Percentiles rank a stretch among this genome's conserved stretches.
These are phyloP conservation scores for Globisporangium emineosum DNA, from an alignment of 352 stramenopile genomes.

Conservation along the genomic window DNA sequence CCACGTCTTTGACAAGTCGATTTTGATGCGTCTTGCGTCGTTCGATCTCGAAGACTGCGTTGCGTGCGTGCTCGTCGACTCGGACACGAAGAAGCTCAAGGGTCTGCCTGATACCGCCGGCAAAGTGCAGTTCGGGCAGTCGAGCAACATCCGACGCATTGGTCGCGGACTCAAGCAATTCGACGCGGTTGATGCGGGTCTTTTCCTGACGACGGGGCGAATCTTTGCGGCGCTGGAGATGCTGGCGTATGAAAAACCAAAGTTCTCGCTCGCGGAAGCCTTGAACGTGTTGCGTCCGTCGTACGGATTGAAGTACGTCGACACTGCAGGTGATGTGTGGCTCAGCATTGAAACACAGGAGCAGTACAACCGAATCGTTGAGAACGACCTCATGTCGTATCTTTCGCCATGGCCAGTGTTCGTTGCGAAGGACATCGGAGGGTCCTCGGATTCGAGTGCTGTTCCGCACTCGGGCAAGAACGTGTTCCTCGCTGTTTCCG, in stretches of 20 bases:
- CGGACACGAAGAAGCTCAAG: slow-evolving; percentile 53
- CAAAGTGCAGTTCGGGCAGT: slow-evolving; percentile 58
- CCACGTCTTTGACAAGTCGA: slow-evolving; percentile 79
- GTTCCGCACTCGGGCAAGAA: slow-evolving; percentile 47
- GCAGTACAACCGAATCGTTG: slow-evolving; percentile 55
- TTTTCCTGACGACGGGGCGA: slow-evolving; percentile 66
- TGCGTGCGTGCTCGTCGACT: slow-evolving; percentile 73
- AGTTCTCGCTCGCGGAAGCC: slow-evolving; percentile 83
- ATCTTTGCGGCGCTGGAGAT: slow-evolving; percentile 83
- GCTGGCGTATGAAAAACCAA: slow-evolving; percentile 79
- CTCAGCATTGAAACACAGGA: slow-evolving; percentile 79
- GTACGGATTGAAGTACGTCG: slow-evolving; percentile 72
- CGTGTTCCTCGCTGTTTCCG: slow-evolving; percentile 75
- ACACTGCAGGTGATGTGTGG: slow-evolving; percentile 62
- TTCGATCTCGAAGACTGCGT: slow-evolving; percentile 74
- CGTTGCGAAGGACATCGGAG: slow-evolving; percentile 56
- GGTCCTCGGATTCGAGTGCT: slow-evolving; percentile 12
- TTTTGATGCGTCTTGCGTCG: slow-evolving; percentile 61
- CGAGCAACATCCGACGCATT: slow-evolving; percentile 59
- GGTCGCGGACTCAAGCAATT: slow-evolving; percentile 66
- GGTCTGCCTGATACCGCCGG: slow-evolving; percentile 62
- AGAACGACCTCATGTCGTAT: slow-evolving; percentile 50
- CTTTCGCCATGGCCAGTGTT: slow-evolving; percentile 78
- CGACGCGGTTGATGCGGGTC: slow-evolving; percentile 72
- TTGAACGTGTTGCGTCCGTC: slow-evolving; percentile 76